Conservation (phyloP, 1,139 yeast species). For the Taiozyma onychis region DNA sequence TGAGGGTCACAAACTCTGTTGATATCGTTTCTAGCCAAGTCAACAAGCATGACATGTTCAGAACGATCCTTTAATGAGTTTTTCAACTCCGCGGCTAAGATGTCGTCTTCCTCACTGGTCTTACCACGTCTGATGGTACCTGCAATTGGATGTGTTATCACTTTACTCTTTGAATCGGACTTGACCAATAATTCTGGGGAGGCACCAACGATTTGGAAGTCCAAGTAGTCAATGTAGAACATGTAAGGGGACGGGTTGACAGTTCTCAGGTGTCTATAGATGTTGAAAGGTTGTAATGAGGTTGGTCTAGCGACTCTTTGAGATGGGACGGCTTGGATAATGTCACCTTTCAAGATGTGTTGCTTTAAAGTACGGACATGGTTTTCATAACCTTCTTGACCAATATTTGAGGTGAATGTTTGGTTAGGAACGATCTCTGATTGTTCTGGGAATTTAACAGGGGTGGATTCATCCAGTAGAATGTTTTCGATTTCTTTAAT, state of each 20-base stretch:
- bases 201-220: slow-evolving; percentile 94
- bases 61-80: slow-evolving; percentile 90
- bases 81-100: slow-evolving; percentile 66
- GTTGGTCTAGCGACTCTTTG: slow-evolving; percentile 96
- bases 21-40: slow-evolving; percentile 91
- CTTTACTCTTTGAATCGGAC: slow-evolving; percentile 62
- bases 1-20: slow-evolving; percentile 89
- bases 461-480: slow-evolving; percentile 38
- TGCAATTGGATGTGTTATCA: slow-evolving; percentile 95
- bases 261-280: slow-evolving; percentile 87
- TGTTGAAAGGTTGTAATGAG: slow-evolving; percentile 90
- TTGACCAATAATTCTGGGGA: slow-evolving; percentile 92
- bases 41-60: slow-evolving; percentile 97
- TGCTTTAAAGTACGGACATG: slow-evolving; percentile 72
- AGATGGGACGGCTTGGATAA: slow-evolving; percentile 96
- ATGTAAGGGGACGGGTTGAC: slow-evolving; percentile 97
- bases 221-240: slow-evolving; percentile 86
- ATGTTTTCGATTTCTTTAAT: slow-evolving; percentile 53
- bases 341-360: slow-evolving; percentile 86
- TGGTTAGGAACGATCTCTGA: slow-evolving; percentile 60
- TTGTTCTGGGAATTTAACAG: slow-evolving; percentile 56
- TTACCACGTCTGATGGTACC: slow-evolving; percentile 91
- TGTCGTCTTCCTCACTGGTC: slow-evolving; percentile 87
- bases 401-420: slow-evolving; percentile 78
- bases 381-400: slow-evolving; percentile 84